phyloP scores from a whole-genome alignment of 768 basidiomycete species.

The Cystofilobasidium macerans region DNA sequence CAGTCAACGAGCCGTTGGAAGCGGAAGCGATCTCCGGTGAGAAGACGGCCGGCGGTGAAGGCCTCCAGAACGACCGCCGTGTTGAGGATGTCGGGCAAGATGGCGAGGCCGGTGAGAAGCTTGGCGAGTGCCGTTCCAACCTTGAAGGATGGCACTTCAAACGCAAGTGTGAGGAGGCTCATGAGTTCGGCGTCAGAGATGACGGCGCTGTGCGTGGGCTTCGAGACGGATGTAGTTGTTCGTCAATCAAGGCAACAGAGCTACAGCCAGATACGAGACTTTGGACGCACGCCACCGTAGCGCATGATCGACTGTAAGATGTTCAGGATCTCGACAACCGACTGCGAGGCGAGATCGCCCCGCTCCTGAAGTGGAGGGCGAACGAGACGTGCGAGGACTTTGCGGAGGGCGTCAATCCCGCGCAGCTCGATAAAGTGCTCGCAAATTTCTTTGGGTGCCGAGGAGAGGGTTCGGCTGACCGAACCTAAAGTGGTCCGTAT shows the following conservation, averaged over 20 bases:
- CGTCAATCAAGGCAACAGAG: neutral
- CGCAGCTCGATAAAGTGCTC: neutral
- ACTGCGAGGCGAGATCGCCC: neutral
- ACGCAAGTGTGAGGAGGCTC: conserved; percentile 38
- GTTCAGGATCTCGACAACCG: neutral
- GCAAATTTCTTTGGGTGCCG: neutral
- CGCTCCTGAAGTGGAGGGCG: neutral
- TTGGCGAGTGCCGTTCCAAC: neutral
- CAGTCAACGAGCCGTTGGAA: conserved; percentile 59
- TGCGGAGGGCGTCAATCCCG: neutral
- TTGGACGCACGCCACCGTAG: conserved; percentile 50
- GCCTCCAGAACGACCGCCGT: conserved; percentile 55
- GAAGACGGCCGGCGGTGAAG: conserved; percentile 65
- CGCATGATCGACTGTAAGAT: neutral
- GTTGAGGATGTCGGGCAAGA: conserved; percentile 3
- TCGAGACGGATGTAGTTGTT: conserved; percentile 19
- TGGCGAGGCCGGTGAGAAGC: neutral
- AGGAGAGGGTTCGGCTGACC: neutral
- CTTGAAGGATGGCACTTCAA: conserved; percentile 51
- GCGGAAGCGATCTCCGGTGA: conserved; percentile 60
- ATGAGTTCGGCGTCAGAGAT: conserved; percentile 36
- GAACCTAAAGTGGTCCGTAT: neutral
- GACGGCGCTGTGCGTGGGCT: conserved; percentile 65
- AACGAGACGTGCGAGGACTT: neutral
- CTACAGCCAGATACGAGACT: conserved; percentile 21